A percentile compares a stretch with the other conserved stretches of the same genome.
phyloP scores from a whole-genome alignment of 2,329 filamentous ascomycete genomes.

The Cercospora sp. region DNA sequence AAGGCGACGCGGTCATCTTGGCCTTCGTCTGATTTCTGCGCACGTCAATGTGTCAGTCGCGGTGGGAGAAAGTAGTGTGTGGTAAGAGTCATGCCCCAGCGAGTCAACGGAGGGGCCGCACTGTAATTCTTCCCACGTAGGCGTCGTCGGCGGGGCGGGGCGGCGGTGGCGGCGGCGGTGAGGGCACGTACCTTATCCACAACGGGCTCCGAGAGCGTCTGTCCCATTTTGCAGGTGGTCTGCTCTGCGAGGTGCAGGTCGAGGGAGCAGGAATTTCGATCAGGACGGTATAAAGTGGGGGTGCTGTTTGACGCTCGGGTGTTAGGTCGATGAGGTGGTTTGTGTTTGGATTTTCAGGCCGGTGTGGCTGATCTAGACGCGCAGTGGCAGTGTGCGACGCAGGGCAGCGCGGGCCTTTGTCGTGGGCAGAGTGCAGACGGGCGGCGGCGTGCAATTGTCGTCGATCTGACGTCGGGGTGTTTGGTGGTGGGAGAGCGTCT shows the following conservation, averaged over 20 bases:
- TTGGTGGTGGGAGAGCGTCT: background rate
- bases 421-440: background rate
- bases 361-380: background rate
- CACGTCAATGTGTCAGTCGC: constrained; percentile 9
- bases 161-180: constrained; percentile 5
- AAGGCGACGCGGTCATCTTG: constrained; percentile 91
- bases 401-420: background rate
- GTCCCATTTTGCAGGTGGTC: constrained; percentile 70
- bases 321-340: background rate
- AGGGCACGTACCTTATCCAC: constrained; percentile 83
- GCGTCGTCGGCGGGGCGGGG: background rate
- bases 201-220: constrained; percentile 98
- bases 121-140: background rate
- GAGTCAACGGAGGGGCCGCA: background rate
- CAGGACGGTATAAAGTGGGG: background rate
- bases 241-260: background rate
- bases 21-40: constrained; percentile 80
- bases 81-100: background rate
- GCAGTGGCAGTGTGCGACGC: background rate
- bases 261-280: constrained; percentile 4
- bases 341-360: background rate
- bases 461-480: background rate
- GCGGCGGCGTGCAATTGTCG: background rate
- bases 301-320: background rate
- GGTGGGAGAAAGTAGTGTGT: background rate